Conservation (phyloP, 768 basidiomycete species). For the Porpolomopsis calyptriformis region DNA sequence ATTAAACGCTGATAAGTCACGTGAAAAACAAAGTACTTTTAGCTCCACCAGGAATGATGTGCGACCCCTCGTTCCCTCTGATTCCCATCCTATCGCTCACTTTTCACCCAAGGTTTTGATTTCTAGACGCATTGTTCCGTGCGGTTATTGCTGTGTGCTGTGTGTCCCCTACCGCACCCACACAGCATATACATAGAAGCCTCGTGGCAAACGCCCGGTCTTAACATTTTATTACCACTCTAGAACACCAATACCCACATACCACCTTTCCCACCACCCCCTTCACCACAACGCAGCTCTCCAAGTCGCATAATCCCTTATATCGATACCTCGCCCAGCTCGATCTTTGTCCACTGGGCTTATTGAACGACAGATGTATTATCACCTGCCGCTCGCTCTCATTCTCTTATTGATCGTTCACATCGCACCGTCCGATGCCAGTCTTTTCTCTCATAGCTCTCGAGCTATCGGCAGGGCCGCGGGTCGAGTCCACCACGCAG, state of each 20-base stretch:
- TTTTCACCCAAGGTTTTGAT: no score
- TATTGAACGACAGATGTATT: neutral
- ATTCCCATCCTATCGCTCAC: no score
- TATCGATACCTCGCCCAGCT: neutral
- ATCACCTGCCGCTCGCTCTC: constrained; percentile 23
- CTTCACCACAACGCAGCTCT: neutral
- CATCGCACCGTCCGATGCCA: constrained; percentile 17
- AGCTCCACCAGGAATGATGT: no score
- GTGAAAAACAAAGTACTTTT: no score
- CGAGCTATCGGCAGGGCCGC: constrained; percentile 18
- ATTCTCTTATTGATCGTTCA: constrained; percentile 28
- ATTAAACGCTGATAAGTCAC: no score
- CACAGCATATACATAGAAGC: no score
- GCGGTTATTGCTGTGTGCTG: no score
- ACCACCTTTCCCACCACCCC: neutral
- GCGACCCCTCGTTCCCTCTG: no score
- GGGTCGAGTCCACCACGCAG: constrained; percentile 40
- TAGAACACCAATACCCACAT: neutral
- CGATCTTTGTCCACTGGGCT: neutral
- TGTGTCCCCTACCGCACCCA: no score
- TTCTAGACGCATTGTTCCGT: no score
- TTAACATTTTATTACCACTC: neutral
- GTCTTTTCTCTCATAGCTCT: constrained; percentile 26
- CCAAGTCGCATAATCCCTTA: no score
- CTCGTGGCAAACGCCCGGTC: constrained; percentile 3